Evolutionary conservation across 202 grass and related monocot genomes (phyloP).

Genomic region (Digitaria exilis): DNA sequence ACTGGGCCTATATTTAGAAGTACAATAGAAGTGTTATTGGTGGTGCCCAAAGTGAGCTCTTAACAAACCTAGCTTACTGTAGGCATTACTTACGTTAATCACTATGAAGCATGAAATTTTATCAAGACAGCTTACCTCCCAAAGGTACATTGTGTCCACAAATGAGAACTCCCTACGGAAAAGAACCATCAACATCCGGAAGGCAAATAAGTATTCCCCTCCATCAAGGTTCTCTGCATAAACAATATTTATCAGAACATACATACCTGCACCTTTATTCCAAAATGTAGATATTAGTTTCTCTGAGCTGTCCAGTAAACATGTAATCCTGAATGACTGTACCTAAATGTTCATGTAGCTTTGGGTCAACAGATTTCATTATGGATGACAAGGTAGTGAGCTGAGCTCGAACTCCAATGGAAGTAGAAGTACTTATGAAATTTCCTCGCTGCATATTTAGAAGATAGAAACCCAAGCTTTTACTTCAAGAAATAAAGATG

Average conservation of each 20-base stretch:
- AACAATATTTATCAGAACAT: conserved; percentile 43
- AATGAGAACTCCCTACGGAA: conserved; percentile 99
- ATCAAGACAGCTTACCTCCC: conserved; percentile 74
- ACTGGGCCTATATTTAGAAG: not conserved
- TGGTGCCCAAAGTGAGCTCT: not conserved
- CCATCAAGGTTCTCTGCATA: conserved; percentile 92
- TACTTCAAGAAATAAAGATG: too few relatives aligned
- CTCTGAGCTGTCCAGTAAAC: conserved; percentile 24
- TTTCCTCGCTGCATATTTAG: conserved; percentile 78
- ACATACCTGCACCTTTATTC: conserved; percentile 1
- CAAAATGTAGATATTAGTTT: conserved; percentile 35
- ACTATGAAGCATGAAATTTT: not conserved
- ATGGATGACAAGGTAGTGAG: conserved; percentile 69
- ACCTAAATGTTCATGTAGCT: conserved; percentile 97
- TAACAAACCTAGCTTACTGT: conserved; percentile 19
- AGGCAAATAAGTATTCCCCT: conserved; percentile 97
- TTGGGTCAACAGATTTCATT: conserved; percentile 89
- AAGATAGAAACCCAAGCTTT: conserved; percentile 40
- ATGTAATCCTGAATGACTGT: conserved; percentile 36
- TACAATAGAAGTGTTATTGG: conserved; percentile 10
- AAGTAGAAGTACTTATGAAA: conserved; percentile 83
- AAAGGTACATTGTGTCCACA: conserved; percentile 96
- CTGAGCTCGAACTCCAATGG: conserved; percentile 97
- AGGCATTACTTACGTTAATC: not conserved
- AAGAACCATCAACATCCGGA: conserved; percentile 98